A percentile compares a stretch with the other conserved stretches of the same genome.
These are phyloP conservation scores for Chaetomiaceae sp. DNA, from an alignment of 2,329 filamentous ascomycete species.

Conservation along the genomic window DNA sequence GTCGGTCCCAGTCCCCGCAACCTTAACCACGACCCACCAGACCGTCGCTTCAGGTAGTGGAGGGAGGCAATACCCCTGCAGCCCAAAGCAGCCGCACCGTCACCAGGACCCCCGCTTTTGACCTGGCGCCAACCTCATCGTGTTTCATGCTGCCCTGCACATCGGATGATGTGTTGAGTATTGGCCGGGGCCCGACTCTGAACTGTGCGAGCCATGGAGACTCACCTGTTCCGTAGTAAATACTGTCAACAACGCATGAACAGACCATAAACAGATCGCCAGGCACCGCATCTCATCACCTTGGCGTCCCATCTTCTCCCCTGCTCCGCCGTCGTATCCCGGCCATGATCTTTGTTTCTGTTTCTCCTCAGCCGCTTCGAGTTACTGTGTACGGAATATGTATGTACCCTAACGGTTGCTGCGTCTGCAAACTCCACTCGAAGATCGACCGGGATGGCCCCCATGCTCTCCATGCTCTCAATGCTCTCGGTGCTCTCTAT, in stretches of 20 bases:
- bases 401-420: slow-evolving; percentile 1
- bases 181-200: background rate
- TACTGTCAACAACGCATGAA: no score
- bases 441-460: slow-evolving; percentile 4
- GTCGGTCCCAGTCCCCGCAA: no score
- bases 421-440: background rate
- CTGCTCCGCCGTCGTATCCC: background rate
- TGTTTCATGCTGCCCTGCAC: slow-evolving; percentile 21
- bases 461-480: no score
- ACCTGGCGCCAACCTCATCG: slow-evolving; percentile 18
- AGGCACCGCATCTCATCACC: background rate
- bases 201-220: background rate
- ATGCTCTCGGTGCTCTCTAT: no score
- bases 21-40: no score
- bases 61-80: no score
- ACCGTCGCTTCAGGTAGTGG: no score
- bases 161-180: slow-evolving; percentile 5
- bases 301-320: slow-evolving; percentile 5
- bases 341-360: slow-evolving; percentile 10
- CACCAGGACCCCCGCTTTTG: slow-evolving; percentile 14
- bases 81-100: slow-evolving; percentile 15
- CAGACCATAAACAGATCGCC: no score
- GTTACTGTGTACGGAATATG: no score
- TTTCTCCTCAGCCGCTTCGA: slow-evolving; percentile 3
- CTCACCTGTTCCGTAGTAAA: no score